Conservation (phyloP, 768 basidiomycete species). For the Cystofilobasidium capitatum region DNA sequence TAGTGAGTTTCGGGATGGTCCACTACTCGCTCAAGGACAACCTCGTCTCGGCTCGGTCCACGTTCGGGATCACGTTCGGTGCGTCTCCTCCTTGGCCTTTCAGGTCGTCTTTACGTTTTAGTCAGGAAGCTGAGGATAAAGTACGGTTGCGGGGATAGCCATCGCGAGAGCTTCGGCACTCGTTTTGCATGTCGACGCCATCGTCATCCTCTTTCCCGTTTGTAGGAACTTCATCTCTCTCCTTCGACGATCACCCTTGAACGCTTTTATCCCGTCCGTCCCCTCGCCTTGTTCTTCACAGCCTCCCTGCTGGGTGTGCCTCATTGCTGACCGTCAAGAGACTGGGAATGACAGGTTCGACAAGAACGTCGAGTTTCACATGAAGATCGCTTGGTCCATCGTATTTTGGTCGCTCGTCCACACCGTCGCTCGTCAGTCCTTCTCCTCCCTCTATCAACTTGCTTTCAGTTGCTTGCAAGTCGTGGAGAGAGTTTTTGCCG, state of each 20-base stretch:
- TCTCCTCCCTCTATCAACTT: neutral
- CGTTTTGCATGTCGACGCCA: conserved; percentile 78
- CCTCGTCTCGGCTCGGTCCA: conserved; percentile 52
- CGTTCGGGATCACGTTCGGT: conserved; percentile 73
- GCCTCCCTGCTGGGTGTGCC: neutral
- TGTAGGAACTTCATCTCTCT: conserved; percentile 91
- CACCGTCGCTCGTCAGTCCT: conserved; percentile 58
- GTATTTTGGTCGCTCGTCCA: conserved; percentile 67
- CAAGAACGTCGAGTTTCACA: conserved; percentile 84
- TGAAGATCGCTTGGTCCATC: conserved; percentile 78
- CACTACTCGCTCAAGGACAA: conserved; percentile 76
- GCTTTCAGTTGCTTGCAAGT: neutral
- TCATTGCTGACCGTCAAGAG: neutral
- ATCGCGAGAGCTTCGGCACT: conserved; percentile 82
- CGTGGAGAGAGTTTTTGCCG: no score
- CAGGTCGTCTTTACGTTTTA: neutral
- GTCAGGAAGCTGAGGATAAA: neutral
- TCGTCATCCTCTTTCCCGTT: conserved; percentile 87
- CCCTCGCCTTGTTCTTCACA: neutral
- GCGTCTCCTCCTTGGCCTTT: conserved; percentile 32
- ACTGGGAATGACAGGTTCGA: conserved; percentile 49
- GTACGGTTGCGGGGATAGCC: conserved; percentile 43
- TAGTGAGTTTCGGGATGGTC: conserved; percentile 63
- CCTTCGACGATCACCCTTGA: conserved; percentile 69
- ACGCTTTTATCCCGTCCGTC: conserved; percentile 33